Percentiles rank a stretch among this genome's conserved stretches.
Conservation (phyloP, 176 grass and related monocot species). For the Alloteropsis semialata region DNA sequence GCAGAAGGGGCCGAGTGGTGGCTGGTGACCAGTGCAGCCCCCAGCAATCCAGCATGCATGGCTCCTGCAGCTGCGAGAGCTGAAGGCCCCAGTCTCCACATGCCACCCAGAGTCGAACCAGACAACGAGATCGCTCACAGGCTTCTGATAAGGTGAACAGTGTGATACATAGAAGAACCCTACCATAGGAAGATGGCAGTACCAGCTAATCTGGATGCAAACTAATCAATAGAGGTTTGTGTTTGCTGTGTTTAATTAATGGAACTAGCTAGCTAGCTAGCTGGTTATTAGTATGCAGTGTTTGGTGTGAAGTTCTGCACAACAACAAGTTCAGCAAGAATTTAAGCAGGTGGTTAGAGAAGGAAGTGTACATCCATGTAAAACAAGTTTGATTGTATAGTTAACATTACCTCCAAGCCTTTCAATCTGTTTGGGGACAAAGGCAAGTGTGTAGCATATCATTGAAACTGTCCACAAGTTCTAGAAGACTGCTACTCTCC, state of each 20-base stretch:
- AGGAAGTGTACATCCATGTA: not conserved
- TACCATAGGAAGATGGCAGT: not conserved
- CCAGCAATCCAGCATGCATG: not conserved
- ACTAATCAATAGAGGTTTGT: not conserved
- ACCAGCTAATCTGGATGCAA: conserved; percentile 16
- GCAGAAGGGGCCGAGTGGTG: not conserved
- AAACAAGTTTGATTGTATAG: not conserved
- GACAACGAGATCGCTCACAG: not conserved
- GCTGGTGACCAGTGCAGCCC: not conserved
- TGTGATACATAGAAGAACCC: conserved; percentile 17
- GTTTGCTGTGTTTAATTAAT: not conserved
- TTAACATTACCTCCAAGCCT: not conserved
- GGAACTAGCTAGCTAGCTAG: not conserved
- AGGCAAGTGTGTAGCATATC: too few species aligned
- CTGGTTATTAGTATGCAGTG: not conserved
- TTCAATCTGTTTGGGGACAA: not conserved
- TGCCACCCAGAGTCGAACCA: conserved; percentile 9
- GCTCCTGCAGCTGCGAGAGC: not conserved
- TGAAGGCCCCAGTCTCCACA: conserved; percentile 21
- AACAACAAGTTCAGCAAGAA: conserved; percentile 5
- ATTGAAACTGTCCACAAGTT: not conserved
- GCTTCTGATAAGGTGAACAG: not conserved
- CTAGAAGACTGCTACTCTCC: not conserved
- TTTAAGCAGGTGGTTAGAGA: conserved; percentile 24
- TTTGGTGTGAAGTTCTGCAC: not conserved